Evolutionary conservation across 139 green algal species (phyloP), one percentile per base, ranked within the genome.

Genomic region (Trebouxia sp.): DNA sequence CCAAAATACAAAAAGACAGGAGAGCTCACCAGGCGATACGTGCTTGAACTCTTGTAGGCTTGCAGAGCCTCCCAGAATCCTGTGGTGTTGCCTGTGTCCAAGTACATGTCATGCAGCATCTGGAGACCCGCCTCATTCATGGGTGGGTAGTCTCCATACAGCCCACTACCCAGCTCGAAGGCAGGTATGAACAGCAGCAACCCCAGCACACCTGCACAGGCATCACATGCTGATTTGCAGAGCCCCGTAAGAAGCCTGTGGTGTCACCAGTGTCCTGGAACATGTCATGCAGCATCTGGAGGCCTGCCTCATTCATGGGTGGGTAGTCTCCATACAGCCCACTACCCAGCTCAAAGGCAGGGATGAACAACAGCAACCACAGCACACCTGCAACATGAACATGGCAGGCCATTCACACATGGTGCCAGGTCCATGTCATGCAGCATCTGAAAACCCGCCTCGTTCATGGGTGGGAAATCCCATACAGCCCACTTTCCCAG

Each of bases 171-270:
- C 15, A 93, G 70, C 37, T 97, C 89, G 62, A 98, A 96, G 30
- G 90, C 78, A 1, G 94, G 96, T 3, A 98, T 85, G 35, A 96
- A 77, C 67, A 98, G 89, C 30, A 98, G 88, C 86, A 97, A 94
- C 42, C 91, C 67, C 48, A 98, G 89, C 17, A 98, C 88, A 12
- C 24, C 50, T 58, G 50, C 50, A 24, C n/a, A n/a, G n/a, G n/a
- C n/a, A n/a, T n/a, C n/a, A n/a, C n/a, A n/a, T n/a, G n/a, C n/a
- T n/a, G n/a, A n/a, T n/a, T 48, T 83, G 41, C 15, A 89, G 28
- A 1, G 84, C 83, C 6, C 58, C 56, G 32, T 56, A n/a, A 43
- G 80, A 94, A 92, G 32, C 72, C 79, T 24, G 20, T 80, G 26
- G 43, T 86, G 72, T 85, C 79, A 30, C 80, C 82, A 6, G 78